These are phyloP conservation scores for Sporothrix sp. DNA, from an alignment of 2,329 filamentous ascomycete species.

Conservation along the genomic window DNA sequence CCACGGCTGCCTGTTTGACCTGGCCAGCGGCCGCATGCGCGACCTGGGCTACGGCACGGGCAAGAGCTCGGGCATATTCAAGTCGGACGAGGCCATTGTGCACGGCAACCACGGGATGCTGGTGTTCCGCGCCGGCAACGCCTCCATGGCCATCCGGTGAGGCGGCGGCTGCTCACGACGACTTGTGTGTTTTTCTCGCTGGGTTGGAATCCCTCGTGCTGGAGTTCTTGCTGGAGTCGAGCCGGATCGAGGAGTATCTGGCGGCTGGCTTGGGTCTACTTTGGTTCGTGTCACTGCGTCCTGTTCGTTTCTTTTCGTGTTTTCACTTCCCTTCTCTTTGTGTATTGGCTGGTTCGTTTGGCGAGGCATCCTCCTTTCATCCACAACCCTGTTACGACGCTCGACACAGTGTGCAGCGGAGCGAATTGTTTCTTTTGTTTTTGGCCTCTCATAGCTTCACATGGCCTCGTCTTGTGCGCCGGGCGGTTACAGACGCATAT, in stretches of 20 bases:
- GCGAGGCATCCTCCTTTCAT: background rate
- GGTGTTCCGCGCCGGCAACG: constrained; percentile 36
- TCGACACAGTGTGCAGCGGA: constrained; percentile 5
- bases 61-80: constrained; percentile 16
- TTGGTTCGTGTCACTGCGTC: background rate
- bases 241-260: background rate
- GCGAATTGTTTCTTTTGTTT: background rate
- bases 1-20: constrained; percentile 69
- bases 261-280: background rate
- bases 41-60: constrained; percentile 39
- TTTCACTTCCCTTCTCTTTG: background rate
- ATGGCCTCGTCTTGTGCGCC: no score
- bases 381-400: background rate
- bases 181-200: background rate
- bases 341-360: background rate
- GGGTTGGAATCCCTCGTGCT: background rate
- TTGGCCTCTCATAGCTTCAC: background rate
- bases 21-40: constrained; percentile 37
- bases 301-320: background rate
- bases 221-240: background rate
- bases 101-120: constrained; percentile 40
- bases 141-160: constrained; percentile 24
- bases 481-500: no score
- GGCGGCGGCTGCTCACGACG: background rate
- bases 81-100: constrained; percentile 28